These are phyloP conservation scores for Euryodendron excelsum DNA, from an alignment of 148 eudicot species.

Conservation along the genomic window DNA sequence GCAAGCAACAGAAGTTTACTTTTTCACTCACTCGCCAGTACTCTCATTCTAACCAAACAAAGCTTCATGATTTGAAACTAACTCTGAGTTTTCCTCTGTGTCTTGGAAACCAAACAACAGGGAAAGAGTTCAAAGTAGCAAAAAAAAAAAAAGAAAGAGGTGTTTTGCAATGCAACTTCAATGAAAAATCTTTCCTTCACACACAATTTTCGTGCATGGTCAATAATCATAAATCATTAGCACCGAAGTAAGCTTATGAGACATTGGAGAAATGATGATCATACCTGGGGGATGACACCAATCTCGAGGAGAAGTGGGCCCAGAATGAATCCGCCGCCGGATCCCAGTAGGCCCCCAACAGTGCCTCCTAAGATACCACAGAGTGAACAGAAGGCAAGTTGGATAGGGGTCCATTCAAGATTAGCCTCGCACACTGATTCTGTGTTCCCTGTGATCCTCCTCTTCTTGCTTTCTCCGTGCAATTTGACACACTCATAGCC, in stretches of 20 bases:
- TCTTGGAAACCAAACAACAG: not conserved
- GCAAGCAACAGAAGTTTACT: not conserved
- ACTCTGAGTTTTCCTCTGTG: not conserved
- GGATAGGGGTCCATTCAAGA: slow-evolving; percentile 69
- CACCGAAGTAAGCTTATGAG: too few relatives aligned
- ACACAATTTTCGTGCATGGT: too few relatives aligned
- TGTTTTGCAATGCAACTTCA: not conserved
- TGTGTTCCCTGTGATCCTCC: slow-evolving; percentile 52
- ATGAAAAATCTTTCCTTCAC: too few relatives aligned
- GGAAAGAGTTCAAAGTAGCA: not conserved
- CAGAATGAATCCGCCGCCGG: slow-evolving; percentile 96
- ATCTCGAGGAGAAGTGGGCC: slow-evolving; percentile 96
- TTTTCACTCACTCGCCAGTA: too few relatives aligned
- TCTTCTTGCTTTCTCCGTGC: slow-evolving; percentile 62
- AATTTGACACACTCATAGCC: slow-evolving; percentile 68
- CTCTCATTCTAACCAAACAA: not conserved
- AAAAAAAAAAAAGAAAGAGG: not conserved
- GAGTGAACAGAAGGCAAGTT: slow-evolving; percentile 70
- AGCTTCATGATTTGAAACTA: not conserved
- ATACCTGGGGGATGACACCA: slow-evolving; percentile 98
- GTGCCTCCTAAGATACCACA: slow-evolving; percentile 94
- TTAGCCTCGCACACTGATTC: slow-evolving; percentile 82
- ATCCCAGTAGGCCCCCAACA: slow-evolving; percentile 93
- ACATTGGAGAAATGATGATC: not conserved
- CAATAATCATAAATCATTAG: too few relatives aligned